Evolutionary conservation across 352 stramenopile genomes (phyloP).

Genomic region (Pythium myriotylum): DNA sequence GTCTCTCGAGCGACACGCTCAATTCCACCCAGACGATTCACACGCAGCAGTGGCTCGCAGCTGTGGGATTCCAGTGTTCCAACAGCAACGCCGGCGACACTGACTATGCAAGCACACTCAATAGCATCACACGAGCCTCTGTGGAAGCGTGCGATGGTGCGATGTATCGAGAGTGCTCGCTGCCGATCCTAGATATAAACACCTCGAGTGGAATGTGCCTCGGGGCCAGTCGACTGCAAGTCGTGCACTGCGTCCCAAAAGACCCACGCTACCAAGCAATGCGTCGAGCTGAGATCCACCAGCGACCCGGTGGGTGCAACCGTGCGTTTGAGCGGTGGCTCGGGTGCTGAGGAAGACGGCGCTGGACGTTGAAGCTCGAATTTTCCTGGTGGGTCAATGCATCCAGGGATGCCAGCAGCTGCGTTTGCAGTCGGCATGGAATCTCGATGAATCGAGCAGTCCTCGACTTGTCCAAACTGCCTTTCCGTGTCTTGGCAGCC

Average conservation of each 20-base stretch:
- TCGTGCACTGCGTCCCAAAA: conserved; percentile 23
- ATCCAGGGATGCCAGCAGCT: neutral
- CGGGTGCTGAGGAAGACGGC: conserved; percentile 3
- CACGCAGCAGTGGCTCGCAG: conserved; percentile 8
- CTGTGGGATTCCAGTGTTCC: conserved; percentile 11
- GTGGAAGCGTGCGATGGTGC: conserved; percentile 19
- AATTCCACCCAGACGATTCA: conserved; percentile 11
- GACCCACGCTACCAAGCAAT: conserved; percentile 9
- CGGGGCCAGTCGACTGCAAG: conserved; percentile 7
- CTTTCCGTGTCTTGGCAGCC: too few relatives aligned
- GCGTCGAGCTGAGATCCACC: conserved; percentile 11
- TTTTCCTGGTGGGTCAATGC: conserved; percentile 3
- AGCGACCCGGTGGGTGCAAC: neutral
- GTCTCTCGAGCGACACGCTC: conserved; percentile 13
- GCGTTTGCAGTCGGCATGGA: too few relatives aligned
- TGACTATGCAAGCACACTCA: neutral
- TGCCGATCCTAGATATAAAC: conserved; percentile 3
- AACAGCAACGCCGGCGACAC: neutral
- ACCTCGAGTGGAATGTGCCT: conserved; percentile 17
- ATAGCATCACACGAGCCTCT: conserved; percentile 7
- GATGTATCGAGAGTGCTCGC: conserved; percentile 20
- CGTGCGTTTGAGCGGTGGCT: conserved; percentile 14
- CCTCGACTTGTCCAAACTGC: too few relatives aligned
- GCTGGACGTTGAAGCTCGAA: neutral
- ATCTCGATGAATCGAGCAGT: too few relatives aligned